These are phyloP conservation scores for Russula griseocarnosa DNA, from an alignment of 768 basidiomycete genomes.

Conservation along the genomic window DNA sequence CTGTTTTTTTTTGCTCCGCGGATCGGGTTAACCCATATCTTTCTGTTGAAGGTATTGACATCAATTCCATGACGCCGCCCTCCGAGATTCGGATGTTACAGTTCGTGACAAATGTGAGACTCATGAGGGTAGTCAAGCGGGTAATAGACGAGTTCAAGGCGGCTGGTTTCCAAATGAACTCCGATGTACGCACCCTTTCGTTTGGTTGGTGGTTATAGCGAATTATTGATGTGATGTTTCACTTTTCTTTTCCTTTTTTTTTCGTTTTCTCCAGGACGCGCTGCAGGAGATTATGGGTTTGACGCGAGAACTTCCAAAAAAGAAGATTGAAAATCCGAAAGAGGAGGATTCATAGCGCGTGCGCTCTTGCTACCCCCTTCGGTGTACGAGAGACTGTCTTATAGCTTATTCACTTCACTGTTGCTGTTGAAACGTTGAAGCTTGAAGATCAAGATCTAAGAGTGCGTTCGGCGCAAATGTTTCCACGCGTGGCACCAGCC, in stretches of 20 bases:
- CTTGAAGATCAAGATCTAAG: too few relatives aligned
- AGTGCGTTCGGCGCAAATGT: too few relatives aligned
- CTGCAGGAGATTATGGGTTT: slow-evolving; percentile 42
- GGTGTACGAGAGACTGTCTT: too few relatives aligned
- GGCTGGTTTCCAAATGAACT: slow-evolving; percentile 55
- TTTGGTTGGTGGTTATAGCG: not conserved
- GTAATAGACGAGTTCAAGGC: slow-evolving; percentile 51
- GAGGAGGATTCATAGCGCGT: slow-evolving; percentile 13
- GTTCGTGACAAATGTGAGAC: slow-evolving; percentile 50
- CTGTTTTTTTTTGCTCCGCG: not conserved
- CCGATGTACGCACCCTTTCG: slow-evolving; percentile 44
- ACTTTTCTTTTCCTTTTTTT: not conserved
- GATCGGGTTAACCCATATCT: not conserved
- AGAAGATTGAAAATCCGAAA: too few relatives aligned
- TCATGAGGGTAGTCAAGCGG: slow-evolving; percentile 45
- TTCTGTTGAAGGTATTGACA: slow-evolving; percentile 44
- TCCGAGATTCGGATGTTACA: slow-evolving; percentile 53
- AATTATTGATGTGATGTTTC: not conserved
- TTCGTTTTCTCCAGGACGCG: slow-evolving; percentile 40
- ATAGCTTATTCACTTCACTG: too few relatives aligned
- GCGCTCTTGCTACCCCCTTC: not conserved
- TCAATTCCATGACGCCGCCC: slow-evolving; percentile 42
- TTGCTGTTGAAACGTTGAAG: too few relatives aligned
- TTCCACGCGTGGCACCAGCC: too few relatives aligned
- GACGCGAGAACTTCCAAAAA: slow-evolving; percentile 27